Evolutionary conservation across 805 yeast genomes (phyloP).

Genomic region (Suhomyces prunicola): DNA sequence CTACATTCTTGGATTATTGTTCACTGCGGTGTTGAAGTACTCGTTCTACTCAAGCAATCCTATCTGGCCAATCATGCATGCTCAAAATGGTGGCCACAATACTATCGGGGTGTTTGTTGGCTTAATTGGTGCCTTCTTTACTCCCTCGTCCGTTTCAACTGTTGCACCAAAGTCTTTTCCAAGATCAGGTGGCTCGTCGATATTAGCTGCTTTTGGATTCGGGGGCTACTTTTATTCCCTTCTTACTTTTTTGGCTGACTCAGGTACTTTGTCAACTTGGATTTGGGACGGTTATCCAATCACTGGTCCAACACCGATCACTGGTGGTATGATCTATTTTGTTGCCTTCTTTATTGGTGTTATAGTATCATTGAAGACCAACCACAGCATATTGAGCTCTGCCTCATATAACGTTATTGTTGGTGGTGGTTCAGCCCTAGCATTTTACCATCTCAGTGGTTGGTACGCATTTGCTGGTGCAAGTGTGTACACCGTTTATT

Average conservation of each 20-base stretch:
- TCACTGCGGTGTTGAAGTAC: conserved; percentile 73
- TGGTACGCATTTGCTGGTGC: conserved; percentile 83
- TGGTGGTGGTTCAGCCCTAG: conserved; percentile 49
- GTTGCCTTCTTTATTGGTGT: conserved; percentile 56
- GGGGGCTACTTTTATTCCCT: conserved; percentile 73
- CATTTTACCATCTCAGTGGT: conserved; percentile 51
- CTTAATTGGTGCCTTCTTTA: conserved; percentile 56
- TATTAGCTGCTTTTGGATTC: conserved; percentile 62
- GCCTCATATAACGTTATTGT: conserved; percentile 31
- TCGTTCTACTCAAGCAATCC: conserved; percentile 86
- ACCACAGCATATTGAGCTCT: conserved; percentile 21
- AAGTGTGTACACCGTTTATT: conserved; percentile 54
- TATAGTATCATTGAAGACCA: conserved; percentile 20
- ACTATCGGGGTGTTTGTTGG: conserved; percentile 65
- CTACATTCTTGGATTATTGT: conserved; percentile 66
- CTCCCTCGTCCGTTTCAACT: conserved; percentile 39
- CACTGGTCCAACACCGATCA: conserved; percentile 82
- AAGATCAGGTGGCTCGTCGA: conserved; percentile 40
- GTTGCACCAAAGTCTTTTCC: conserved; percentile 8
- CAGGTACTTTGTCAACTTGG: conserved; percentile 88
- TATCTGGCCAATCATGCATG: conserved; percentile 92
- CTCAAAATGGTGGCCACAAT: conserved; percentile 83
- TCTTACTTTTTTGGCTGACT: conserved; percentile 74
- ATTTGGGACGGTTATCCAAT: conserved; percentile 94
- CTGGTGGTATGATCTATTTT: conserved; percentile 72